Conservation (phyloP, 2,329 filamentous ascomycete genomes). For the Pseudocercospora fijiensis region DNA sequence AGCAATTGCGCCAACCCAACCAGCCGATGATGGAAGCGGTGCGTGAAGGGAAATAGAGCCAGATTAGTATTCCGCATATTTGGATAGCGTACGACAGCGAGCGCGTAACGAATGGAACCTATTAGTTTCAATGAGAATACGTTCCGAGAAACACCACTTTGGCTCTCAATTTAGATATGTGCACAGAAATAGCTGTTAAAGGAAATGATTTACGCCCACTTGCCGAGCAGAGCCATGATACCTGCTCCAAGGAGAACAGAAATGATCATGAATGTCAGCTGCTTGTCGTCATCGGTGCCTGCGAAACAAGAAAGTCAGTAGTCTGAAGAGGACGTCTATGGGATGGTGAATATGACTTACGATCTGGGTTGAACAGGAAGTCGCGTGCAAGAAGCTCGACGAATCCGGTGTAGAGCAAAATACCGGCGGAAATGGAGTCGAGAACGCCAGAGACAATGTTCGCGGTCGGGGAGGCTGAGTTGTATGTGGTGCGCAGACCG, state of each 20-base stretch:
- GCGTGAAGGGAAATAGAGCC: not conserved
- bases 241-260: conserved; percentile 70
- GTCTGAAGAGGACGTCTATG: too few species aligned
- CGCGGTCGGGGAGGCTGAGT: conserved; percentile 60
- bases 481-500: conserved; percentile 66
- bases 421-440: conserved; percentile 83
- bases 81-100: not conserved
- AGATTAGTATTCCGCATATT: not conserved
- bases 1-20: conserved; percentile 7
- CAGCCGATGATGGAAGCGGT: not conserved
- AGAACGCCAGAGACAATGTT: conserved; percentile 84
- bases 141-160: not conserved
- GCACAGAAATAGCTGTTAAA: not conserved
- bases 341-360: conserved; percentile 40
- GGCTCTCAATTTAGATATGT: not conserved
- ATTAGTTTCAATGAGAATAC: not conserved
- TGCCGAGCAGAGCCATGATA: conserved; percentile 79
- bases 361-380: conserved; percentile 69
- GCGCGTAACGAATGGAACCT: not conserved
- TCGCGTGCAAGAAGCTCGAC: conserved; percentile 52
- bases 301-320: not conserved
- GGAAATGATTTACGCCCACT: conserved; percentile 66
- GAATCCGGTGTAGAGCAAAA: conserved; percentile 59
- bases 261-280: conserved; percentile 88
- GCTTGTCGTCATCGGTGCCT: conserved; percentile 77